Evolutionary conservation across 441 rosid species (phyloP), one percentile per base, ranked within the genome.

Genomic region (Omphalea diandra): DNA sequence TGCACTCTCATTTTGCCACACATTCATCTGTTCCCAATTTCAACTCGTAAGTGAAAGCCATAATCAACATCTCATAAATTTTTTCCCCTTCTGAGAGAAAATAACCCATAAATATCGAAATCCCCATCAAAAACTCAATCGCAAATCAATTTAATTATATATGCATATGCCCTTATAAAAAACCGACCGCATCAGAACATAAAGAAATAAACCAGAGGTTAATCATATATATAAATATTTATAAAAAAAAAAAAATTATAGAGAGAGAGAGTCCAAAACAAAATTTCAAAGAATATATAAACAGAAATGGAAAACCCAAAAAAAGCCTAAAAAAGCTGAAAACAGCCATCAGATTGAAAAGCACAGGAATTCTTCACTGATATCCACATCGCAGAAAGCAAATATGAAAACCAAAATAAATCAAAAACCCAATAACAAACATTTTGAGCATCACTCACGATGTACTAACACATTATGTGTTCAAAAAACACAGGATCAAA

Each of bases 1-100:
- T 26, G 87, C 88, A 76, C 79, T 86, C 54, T 81, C 85, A 75
- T 93, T 84, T 59, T 83, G 89, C 98, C 95, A 82, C 36, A 83
- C 73, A 74, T 87, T 85, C 72, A 73, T 63, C 99, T 95, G 85
- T 68, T 76, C 64, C 65, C 59, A 70, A 73, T 43, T 65, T 77
- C 65, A 65, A 60, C 59, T 46, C 59, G 60, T 7, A 50, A 40
- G 54, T 47, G 75, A 75, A 65, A 69, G 73, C 54, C 26, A 46
- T 35, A 33, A 52, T 3, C 52, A 60, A n/a, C 64, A 36, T 3
- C 32, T 8, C 26, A 20, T 32, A 12, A 14, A 54, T 54, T 27
- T 54, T 27, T 27, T 17, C 26, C 59, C 58, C 33, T 49, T 49
- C 20, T 49, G 54, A 54, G 32, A 54, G n/a, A 27, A 0, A 31